A percentile compares a stretch with the other conserved stretches of the same genome.
These are phyloP conservation scores for Penicillium maclennaniae DNA, from an alignment of 495 filamentous ascomycete species.

Conservation along the genomic window DNA sequence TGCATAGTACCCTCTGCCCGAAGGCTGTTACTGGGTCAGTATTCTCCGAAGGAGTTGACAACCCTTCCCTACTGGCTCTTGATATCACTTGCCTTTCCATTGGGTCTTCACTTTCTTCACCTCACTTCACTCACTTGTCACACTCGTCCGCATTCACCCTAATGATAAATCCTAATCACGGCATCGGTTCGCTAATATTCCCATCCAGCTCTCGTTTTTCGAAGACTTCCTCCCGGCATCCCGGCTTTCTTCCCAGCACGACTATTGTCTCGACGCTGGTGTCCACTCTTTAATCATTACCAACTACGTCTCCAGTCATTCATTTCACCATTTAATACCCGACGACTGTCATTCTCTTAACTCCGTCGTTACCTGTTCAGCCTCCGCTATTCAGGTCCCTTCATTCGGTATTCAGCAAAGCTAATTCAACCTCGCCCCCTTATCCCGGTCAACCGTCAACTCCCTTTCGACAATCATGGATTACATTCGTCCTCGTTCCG, in stretches of 20 bases:
- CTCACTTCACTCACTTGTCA: slow-evolving; percentile 10
- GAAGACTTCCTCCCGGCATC: slow-evolving; percentile 36
- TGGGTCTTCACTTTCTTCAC: slow-evolving; percentile 14
- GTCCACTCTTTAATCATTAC: slow-evolving; percentile 39
- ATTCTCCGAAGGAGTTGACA: slow-evolving; percentile 27
- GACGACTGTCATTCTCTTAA: slow-evolving; percentile 55
- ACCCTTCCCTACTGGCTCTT: slow-evolving; percentile 19
- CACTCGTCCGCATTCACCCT: background rate
- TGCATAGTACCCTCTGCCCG: slow-evolving; percentile 47
- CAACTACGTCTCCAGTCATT: slow-evolving; percentile 59
- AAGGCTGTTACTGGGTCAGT: slow-evolving; percentile 49
- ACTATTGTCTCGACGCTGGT: slow-evolving; percentile 42
- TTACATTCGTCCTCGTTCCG: slow-evolving; percentile 52
- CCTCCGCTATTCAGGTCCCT: slow-evolving; percentile 32
- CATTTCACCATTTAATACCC: slow-evolving; percentile 38
- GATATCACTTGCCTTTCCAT: slow-evolving; percentile 24
- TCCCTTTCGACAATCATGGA: slow-evolving; percentile 58
- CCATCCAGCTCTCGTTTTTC: slow-evolving; percentile 40
- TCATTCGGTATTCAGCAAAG: slow-evolving; percentile 25
- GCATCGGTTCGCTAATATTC: slow-evolving; percentile 26
- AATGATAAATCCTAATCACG: background rate
- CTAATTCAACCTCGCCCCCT: slow-evolving; percentile 13
- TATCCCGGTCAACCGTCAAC: background rate
- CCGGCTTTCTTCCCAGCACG: slow-evolving; percentile 3
- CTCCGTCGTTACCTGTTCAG: slow-evolving; percentile 45